Evolutionary conservation across 2,329 filamentous ascomycete genomes (phyloP).

Genomic region (Claviceps sp.): DNA sequence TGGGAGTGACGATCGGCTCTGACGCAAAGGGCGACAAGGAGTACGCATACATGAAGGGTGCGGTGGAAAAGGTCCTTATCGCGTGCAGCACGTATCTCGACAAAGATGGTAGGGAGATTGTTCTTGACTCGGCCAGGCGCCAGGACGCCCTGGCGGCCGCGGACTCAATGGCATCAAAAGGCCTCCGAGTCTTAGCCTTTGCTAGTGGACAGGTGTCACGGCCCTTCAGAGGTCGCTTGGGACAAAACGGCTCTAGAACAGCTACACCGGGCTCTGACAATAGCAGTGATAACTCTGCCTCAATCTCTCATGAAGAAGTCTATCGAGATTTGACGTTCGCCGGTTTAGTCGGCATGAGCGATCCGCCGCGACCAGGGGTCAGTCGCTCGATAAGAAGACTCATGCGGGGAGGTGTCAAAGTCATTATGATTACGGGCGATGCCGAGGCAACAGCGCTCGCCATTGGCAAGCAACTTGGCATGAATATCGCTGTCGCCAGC

Average conservation of each 20-base stretch:
- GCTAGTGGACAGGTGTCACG: constrained; percentile 62
- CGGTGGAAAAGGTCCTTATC: constrained; percentile 72
- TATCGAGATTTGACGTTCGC: constrained; percentile 82
- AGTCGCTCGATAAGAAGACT: constrained; percentile 77
- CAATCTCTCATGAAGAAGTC: constrained; percentile 48
- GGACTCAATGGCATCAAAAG: constrained; percentile 76
- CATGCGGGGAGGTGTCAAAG: constrained; percentile 87
- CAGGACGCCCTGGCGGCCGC: constrained; percentile 68
- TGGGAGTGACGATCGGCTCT: constrained; percentile 78
- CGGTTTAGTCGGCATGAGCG: constrained; percentile 91
- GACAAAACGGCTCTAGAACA: constrained; percentile 29
- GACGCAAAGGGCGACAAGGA: constrained; percentile 51
- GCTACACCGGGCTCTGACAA: constrained; percentile 34
- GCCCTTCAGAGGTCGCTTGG: constrained; percentile 27
- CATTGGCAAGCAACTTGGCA: constrained; percentile 89
- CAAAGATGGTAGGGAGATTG: constrained; percentile 71
- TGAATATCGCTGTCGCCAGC: constrained; percentile 54
- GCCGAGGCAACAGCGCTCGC: constrained; percentile 89
- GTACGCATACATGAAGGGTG: constrained; percentile 89
- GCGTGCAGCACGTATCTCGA: constrained; percentile 87
- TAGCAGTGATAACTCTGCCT: constrained; percentile 24
- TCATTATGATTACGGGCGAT: constrained; percentile 98
- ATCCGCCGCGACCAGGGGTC: constrained; percentile 83
- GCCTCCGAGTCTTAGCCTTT: constrained; percentile 82
- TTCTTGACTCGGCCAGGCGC: constrained; percentile 63